A percentile compares a stretch with the other conserved stretches of the same genome.
These are phyloP conservation scores for Sporothrix euskadiensis DNA, from an alignment of 2,329 filamentous ascomycete genomes.

Conservation along the genomic window DNA sequence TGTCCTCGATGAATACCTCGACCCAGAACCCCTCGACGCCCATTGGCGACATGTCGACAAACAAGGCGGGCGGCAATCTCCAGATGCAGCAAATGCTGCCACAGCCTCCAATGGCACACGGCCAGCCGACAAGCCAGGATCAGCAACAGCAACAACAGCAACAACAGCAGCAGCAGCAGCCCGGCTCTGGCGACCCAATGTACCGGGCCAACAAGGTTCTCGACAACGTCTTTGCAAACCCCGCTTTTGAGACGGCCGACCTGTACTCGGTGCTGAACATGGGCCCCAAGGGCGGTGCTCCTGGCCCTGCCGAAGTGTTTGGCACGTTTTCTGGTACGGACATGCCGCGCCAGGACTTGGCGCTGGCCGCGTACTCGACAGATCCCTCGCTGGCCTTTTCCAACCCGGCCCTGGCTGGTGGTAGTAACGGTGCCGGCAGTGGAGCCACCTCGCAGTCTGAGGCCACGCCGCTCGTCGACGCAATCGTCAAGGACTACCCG, in stretches of 20 bases:
- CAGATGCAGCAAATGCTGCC: conserved; percentile 23
- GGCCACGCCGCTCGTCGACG: conserved; percentile 40
- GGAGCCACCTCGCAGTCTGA: neutral
- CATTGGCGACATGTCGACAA: neutral
- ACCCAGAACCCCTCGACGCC: conserved; percentile 6
- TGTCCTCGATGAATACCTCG: neutral
- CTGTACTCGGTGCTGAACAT: conserved; percentile 38
- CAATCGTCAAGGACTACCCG: conserved; percentile 50
- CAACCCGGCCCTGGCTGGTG: neutral
- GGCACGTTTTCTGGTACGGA: conserved; percentile 27
- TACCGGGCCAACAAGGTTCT: conserved; percentile 38
- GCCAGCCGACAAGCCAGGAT: conserved; percentile 18
- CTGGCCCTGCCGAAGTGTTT: conserved; percentile 19
- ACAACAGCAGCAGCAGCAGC: conserved; percentile 18
- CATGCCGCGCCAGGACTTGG: conserved; percentile 33
- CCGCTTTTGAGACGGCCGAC: conserved; percentile 42
- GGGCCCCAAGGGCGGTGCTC: conserved; percentile 25
- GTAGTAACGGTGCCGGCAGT: neutral
- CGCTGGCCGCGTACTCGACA: conserved; percentile 28
- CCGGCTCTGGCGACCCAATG: neutral
- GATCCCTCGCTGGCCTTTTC: neutral
- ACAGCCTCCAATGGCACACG: neutral
- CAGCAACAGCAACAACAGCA: conserved; percentile 20
- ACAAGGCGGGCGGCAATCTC: neutral
- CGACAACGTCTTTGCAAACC: conserved; percentile 43